Conservation (phyloP, 2,329 filamentous ascomycete species). For the Periconia macrospinosa region DNA sequence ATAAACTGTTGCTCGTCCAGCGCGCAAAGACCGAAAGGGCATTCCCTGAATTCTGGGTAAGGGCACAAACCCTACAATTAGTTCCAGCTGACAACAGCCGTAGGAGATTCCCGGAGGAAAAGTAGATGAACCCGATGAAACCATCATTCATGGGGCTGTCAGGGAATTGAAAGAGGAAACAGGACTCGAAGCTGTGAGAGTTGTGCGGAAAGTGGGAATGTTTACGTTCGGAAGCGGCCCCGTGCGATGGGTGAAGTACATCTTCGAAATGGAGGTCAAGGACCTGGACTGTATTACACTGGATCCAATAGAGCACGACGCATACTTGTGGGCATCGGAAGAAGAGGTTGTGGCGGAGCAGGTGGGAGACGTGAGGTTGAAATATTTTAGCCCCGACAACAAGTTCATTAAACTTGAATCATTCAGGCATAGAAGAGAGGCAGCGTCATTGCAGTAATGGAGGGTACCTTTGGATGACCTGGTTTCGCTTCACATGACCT, state of each 20-base stretch:
- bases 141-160: constrained; percentile 52
- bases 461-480: too few species aligned
- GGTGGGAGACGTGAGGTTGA: constrained; percentile 28
- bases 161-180: constrained; percentile 58
- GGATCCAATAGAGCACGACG: constrained; percentile 48
- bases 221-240: constrained; percentile 24
- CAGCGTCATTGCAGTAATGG: neutral
- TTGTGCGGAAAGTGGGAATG: constrained; percentile 48
- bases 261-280: constrained; percentile 36
- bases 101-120: constrained; percentile 58
- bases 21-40: constrained; percentile 38
- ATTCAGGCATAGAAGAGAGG: constrained; percentile 24
- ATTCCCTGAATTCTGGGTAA: constrained; percentile 39
- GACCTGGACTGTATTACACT: constrained; percentile 23
- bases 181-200: constrained; percentile 48
- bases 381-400: constrained; percentile 34
- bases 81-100: neutral
- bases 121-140: constrained; percentile 50
- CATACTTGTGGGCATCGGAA: constrained; percentile 44
- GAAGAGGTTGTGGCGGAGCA: constrained; percentile 40
- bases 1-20: constrained; percentile 39
- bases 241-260: constrained; percentile 38
- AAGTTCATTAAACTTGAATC: constrained; percentile 39
- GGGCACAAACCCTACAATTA: neutral
- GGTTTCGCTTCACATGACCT: too few species aligned